Evolutionary conservation across 2,329 filamentous ascomycete genomes (phyloP).

Genomic region (Rhynchosporium agropyri): DNA sequence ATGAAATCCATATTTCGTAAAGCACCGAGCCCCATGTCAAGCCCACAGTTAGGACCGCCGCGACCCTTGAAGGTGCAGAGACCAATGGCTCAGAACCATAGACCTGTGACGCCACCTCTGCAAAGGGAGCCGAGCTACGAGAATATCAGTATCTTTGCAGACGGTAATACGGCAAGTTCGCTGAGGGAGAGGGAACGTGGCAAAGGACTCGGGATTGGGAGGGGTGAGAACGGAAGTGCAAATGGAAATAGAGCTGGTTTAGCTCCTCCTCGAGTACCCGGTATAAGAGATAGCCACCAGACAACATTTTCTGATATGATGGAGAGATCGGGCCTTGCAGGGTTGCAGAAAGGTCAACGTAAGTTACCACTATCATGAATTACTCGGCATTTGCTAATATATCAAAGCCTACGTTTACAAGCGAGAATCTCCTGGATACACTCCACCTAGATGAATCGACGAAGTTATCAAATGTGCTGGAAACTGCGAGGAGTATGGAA

Average conservation of each 20-base stretch:
- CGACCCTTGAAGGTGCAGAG: constrained; percentile 32
- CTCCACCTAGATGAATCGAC: constrained; percentile 13
- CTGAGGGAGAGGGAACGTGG: constrained; percentile 28
- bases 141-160: constrained; percentile 57
- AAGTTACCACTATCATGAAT: constrained; percentile 19
- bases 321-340: constrained; percentile 48
- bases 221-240: background rate
- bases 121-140: constrained; percentile 51
- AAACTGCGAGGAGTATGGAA: background rate
- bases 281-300: constrained; percentile 31
- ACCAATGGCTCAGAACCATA: constrained; percentile 14
- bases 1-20: constrained; percentile 39
- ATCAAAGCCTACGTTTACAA: constrained; percentile 27
- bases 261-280: constrained; percentile 4
- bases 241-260: background rate
- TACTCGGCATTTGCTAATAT: background rate
- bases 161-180: constrained; percentile 48
- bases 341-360: constrained; percentile 42
- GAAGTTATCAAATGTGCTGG: background rate
- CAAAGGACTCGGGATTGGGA: background rate
- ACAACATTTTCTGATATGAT: constrained; percentile 58
- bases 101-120: constrained; percentile 42
- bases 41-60: constrained; percentile 24
- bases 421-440: constrained; percentile 21
- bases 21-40: constrained; percentile 13